phyloP scores from a whole-genome alignment of 257 asterid species.

The Fraxinus excelsior region DNA sequence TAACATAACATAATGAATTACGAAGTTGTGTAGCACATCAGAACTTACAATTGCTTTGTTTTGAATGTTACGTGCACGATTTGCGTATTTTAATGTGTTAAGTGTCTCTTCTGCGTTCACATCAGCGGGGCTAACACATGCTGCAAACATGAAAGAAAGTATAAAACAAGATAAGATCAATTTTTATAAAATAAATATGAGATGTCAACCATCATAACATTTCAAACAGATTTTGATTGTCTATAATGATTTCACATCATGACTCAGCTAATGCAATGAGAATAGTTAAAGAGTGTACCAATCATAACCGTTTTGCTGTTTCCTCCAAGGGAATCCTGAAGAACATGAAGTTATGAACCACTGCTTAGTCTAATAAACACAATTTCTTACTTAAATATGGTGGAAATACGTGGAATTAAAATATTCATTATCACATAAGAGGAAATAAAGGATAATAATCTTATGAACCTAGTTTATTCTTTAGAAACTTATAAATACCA shows the following conservation, averaged over 20 bases:
- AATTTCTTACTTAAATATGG: neutral
- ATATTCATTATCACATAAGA: neutral
- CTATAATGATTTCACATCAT: neutral
- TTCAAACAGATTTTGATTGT: neutral
- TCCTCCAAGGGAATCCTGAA: slow-evolving; percentile 97
- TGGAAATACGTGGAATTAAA: neutral
- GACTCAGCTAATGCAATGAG: neutral
- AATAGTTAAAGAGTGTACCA: slow-evolving; percentile 51
- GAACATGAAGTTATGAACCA: slow-evolving; percentile 19
- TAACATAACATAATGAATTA: neutral
- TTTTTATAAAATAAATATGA: neutral
- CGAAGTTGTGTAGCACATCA: neutral
- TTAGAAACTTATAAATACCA: neutral
- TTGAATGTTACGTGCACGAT: slow-evolving; percentile 93
- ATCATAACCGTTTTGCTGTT: slow-evolving; percentile 97
- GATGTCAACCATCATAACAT: neutral
- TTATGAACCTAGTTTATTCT: neutral
- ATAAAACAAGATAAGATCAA: neutral
- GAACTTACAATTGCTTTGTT: slow-evolving; percentile 88
- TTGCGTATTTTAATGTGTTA: slow-evolving; percentile 90
- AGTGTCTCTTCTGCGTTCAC: slow-evolving; percentile 93
- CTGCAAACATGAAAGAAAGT: slow-evolving; percentile 33
- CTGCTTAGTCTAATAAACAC: slow-evolving; percentile 24
- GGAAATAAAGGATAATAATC: neutral
- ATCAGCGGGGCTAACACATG: slow-evolving; percentile 96